Conservation (phyloP, 1,284 basidiomycete genomes). For the Cutaneotrichosporon daszewskae region DNA sequence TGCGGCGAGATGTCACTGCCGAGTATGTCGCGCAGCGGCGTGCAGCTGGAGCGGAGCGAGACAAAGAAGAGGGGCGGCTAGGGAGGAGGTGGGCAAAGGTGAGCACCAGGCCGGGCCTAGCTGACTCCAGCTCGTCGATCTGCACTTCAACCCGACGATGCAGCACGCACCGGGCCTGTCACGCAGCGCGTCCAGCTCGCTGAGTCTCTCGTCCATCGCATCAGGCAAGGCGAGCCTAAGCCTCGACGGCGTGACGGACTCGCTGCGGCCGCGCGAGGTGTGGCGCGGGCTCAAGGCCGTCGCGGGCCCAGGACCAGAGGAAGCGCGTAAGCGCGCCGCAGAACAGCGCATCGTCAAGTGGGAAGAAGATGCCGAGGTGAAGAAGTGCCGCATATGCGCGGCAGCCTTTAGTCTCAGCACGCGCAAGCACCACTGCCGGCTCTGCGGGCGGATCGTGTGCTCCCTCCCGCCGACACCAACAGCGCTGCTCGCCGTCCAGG, state of each 20-base stretch:
- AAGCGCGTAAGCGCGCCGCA: conserved; percentile 53
- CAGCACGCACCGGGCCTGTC: conserved; percentile 9
- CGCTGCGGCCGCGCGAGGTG: conserved; percentile 41
- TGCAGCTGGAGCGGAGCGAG: conserved; percentile 56
- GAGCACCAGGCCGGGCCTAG: conserved; percentile 12
- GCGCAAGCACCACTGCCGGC: conserved; percentile 91
- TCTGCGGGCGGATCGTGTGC: conserved; percentile 90
- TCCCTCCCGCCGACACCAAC: conserved; percentile 70
- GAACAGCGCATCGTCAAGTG: conserved; percentile 94
- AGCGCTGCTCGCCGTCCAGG: conserved; percentile 47
- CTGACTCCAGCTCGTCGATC: conserved; percentile 55
- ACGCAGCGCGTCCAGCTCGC: conserved; percentile 7
- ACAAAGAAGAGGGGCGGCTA: conserved; percentile 71
- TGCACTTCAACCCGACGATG: conserved; percentile 63
- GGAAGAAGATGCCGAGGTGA: conserved; percentile 74
- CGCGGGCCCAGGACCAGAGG: conserved; percentile 53
- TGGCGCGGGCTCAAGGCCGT: conserved; percentile 55
- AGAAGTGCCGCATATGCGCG: conserved; percentile 78
- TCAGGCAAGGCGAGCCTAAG: neutral
- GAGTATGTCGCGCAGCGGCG: conserved; percentile 64
- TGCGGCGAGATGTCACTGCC: conserved; percentile 65
- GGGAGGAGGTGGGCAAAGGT: conserved; percentile 74
- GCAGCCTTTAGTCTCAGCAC: conserved; percentile 82
- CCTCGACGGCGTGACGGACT: conserved; percentile 27
- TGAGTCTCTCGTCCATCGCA: conserved; percentile 22